Evolutionary conservation across 208 protist species (phyloP).

Genomic region (Trypanosomatidae sp.): DNA sequence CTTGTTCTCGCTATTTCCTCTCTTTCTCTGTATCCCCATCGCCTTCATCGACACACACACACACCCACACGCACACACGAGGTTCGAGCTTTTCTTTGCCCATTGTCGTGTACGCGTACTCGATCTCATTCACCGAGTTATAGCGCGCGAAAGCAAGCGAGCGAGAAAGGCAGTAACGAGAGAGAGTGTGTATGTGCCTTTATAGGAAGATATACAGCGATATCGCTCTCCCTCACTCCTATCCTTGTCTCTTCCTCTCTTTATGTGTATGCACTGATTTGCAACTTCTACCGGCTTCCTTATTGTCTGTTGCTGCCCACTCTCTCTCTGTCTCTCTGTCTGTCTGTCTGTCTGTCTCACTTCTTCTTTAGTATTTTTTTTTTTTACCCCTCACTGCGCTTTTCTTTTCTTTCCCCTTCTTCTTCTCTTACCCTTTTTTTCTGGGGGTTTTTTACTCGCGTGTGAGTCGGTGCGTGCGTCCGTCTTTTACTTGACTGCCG

Average conservation of each 20-base stretch:
- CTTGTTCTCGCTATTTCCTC: neutral
- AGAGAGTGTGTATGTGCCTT: neutral
- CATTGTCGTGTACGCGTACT: neutral
- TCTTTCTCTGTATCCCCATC: slow-evolving; percentile 5
- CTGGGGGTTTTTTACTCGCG: neutral
- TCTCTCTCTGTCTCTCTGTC: neutral
- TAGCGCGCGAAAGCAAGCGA: neutral
- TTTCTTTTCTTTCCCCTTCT: neutral
- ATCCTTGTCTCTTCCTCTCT: neutral
- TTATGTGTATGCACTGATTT: neutral
- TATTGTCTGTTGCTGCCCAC: neutral
- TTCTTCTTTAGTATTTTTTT: neutral
- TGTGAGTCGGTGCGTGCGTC: neutral
- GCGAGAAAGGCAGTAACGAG: neutral
- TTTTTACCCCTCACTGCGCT: neutral
- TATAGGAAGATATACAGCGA: neutral
- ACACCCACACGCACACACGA: neutral
- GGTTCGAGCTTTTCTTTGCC: neutral
- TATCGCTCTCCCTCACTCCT: neutral
- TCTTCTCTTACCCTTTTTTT: neutral
- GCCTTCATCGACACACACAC: neutral
- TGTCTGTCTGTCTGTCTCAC: slow-evolving; percentile 2
- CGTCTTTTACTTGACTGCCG: slow-evolving; percentile 5
- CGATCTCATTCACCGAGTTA: neutral
- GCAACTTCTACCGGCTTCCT: neutral